Evolutionary conservation across 164 flowering plant species (phyloP), one percentile per base, ranked within the genome.

Genomic region (Annona squamosa): DNA sequence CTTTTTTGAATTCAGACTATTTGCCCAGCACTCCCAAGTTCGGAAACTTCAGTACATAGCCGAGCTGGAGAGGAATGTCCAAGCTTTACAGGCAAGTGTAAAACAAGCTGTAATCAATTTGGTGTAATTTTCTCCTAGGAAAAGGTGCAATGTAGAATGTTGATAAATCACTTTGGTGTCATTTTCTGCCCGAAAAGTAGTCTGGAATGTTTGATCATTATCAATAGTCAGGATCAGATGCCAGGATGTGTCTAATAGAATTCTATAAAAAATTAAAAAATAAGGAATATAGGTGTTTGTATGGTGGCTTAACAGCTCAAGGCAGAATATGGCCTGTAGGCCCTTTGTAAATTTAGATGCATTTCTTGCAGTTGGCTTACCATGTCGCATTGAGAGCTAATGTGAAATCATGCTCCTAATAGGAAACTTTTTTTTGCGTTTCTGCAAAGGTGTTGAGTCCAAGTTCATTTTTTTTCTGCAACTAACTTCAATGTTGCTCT

Each of bases 21-120:
- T n/a, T n/a, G n/a, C n/a, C n/a, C n/a, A n/a, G n/a, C n/a, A n/a
- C n/a, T n/a, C n/a, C n/a, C 83, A 98, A 75, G 98, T 93, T 26
- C 88, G 97, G 59, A 95, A 95, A 76, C 99, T 95, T 86, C 98
- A 95, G 76, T 91, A 93, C 87, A 95, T 95, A 73, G 93, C 97
- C 74, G 96, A 95, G 82, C 86, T 95, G 67, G 99, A 91, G 78
- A 90, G 90, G 71, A 89, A 88, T 84, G 93, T 93, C 42, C 89
- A 93, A 81, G 83, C 88, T 77, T 80, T 95, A 65, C 93, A 93
- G 97, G 98, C 78, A 84, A 84, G 83, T 74, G 63, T 69, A n/a
- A 41, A 19, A 3, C 57, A 4, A 13, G 57, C 57, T 2, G 57
- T 52, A n/a, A n/a, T 52, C 57, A 52, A 13, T 52, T 52, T 52